Conservation (phyloP, 1,139 yeast species). For the Candida freyschussii region DNA sequence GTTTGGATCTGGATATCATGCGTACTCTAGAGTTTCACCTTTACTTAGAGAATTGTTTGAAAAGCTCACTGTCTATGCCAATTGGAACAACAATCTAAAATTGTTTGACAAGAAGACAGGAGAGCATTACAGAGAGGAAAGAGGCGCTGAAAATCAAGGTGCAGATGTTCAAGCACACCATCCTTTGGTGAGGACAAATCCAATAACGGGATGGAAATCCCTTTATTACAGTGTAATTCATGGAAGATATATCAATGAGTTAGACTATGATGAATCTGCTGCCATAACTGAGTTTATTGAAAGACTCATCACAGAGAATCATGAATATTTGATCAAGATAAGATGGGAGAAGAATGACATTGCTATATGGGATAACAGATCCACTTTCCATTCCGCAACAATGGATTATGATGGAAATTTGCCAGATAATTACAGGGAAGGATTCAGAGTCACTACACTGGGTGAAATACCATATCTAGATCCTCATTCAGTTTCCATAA, state of each 20-base stretch:
- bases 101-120: constrained; percentile 7
- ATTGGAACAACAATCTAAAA: constrained; percentile 7
- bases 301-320: constrained; percentile 10
- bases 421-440: constrained; percentile 20
- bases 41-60: constrained; percentile 17
- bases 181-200: constrained; percentile 46
- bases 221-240: constrained; percentile 20
- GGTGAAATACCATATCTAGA: constrained; percentile 12
- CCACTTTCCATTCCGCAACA: constrained; percentile 12
- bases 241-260: constrained; percentile 33
- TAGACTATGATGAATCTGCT: constrained; percentile 13
- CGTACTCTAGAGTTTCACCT: constrained; percentile 26
- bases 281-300: constrained; percentile 7
- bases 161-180: constrained; percentile 2
- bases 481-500: constrained; percentile 9
- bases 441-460: constrained; percentile 12
- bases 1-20: constrained; percentile 29
- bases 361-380: constrained; percentile 17
- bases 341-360: constrained; percentile 11
- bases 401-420: constrained; percentile 21
- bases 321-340: constrained; percentile 15
- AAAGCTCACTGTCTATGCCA: constrained; percentile 12
- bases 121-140: constrained; percentile 7
- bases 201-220: constrained; percentile 52
- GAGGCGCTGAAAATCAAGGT: constrained; percentile 6